Evolutionary conservation across 371 early-diverging fungal genomes (phyloP), one percentile per base, ranked within the genome.

Genomic region (Mortierella sp.): DNA sequence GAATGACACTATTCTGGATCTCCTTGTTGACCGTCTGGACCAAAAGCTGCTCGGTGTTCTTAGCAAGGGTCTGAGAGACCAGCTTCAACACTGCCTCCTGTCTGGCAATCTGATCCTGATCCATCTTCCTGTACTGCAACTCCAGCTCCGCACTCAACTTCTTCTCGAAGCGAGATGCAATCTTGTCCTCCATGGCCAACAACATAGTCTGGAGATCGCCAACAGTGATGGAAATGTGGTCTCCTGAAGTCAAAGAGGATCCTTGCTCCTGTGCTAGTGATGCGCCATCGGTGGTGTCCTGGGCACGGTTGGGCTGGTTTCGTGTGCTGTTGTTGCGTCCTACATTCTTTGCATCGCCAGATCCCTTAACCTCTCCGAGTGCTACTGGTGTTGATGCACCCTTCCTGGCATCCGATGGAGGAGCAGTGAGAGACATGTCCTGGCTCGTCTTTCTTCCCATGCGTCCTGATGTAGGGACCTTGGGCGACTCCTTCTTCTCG

Each of bases 21-120:
- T 89, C 89, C 37, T 80, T 83, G 59, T 84, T 76, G n/a, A 89
- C 87, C 14, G 88, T 89, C 46, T 88, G 83, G 34, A 87, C 88
- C 72, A 89, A 69, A 24, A 89, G 71, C 69, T 89, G 87, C 40
- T 88, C 79, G 4, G 89, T 89, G 69, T 88, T 89, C 70, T 82
- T 89, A 59, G 73, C 81, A 31, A 89, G 76, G 0, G 88, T 82
- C 40, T 88, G 85, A 14, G 88, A 87, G 34, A 89, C 88, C 51
- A 87, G 40, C 69, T 87, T 89, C 44, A 89, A 61, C 14, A 88
- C 79, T 13, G 79, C 81, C 72, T 89, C 87, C 73, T 89, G 89
- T 51, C 89, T 82, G 40, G 82, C 51, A 50, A 82, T 85, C 71
- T 89, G 88, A 46, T 82, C 86, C 21, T 84, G 85, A 59, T 89